Base-by-base conservation (phyloP, 2,329 filamentous ascomycete genomes). In the Xylaria sp. region DNA sequence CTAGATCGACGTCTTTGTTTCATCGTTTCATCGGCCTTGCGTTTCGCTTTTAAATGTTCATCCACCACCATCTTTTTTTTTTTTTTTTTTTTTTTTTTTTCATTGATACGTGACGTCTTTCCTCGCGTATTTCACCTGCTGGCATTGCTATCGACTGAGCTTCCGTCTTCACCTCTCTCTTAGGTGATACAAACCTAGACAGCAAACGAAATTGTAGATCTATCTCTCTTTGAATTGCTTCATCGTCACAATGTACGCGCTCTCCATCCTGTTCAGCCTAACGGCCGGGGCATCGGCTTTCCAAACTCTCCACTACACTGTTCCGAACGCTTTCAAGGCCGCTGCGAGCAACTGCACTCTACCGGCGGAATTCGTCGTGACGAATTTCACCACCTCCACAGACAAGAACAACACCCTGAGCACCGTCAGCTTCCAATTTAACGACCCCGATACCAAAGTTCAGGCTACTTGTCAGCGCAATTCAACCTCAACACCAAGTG, bases 391-490 rank as follows among this genome's bases (percentile, higher is more conserved):
- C 25, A 71, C 67, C 23, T 75, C 68, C 44, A 72, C 72, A 13
- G 72, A 75, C 65, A 63, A 51, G 9, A 70, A 78, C 58, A 63
- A 48, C 57, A 71, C 65, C 53, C 63, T 68, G 50, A 72, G 71
- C 63, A 69, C 65, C 18, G 73, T 74, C 12, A 70, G 63, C 35
- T 78, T 79, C 70, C 50, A 63, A 65, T 79, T 73, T 63, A 63
- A 53, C 59, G 77, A 79, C 48, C 29, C 59, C 13, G 73, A 69
- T 21, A 79, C 77, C 48, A 66, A 72, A 40, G 75, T 78, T 63
- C 64, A 71, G 40, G 77, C 77, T 6, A 55, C 42, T 16, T 79
- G 77, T 53, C 57, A 62, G n/a, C 74, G 65, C 18, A 77, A 78
- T 67, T 72, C 74, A 25, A 72, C 74, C 35, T 78, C 77, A 42